Percentiles rank a stretch among this genome's conserved stretches.
Conservation (phyloP, 1,139 yeast species). For the Candida glucosophila region DNA sequence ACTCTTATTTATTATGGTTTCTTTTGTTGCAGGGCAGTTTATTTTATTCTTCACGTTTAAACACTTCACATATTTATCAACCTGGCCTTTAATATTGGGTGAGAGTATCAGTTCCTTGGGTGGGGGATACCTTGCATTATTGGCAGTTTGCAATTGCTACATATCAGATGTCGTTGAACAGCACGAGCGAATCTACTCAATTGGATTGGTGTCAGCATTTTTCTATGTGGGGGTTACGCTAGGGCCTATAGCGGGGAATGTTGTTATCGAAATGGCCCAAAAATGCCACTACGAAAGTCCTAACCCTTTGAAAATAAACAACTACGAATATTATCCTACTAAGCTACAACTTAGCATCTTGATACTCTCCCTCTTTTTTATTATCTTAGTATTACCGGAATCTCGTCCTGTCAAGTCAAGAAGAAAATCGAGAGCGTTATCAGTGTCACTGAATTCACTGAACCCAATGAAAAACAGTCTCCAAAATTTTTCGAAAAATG, state of each 20-base stretch:
- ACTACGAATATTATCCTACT: slow-evolving; percentile 20
- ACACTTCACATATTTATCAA: slow-evolving; percentile 19
- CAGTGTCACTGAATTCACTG: slow-evolving; percentile 9
- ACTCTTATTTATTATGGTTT: slow-evolving; percentile 24
- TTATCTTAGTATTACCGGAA: slow-evolving; percentile 43
- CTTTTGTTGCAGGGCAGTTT: slow-evolving; percentile 17
- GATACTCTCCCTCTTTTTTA: slow-evolving; percentile 19
- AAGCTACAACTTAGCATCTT: slow-evolving; percentile 19
- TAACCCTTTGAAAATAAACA: slow-evolving; percentile 4
- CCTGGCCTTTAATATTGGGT: slow-evolving; percentile 23
- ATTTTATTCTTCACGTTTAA: slow-evolving; percentile 22
- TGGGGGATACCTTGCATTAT: slow-evolving; percentile 47
- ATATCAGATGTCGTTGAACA: slow-evolving; percentile 58
- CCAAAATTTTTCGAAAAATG: slow-evolving; percentile 1
- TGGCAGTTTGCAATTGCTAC: slow-evolving; percentile 52
- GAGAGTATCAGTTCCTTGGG: slow-evolving; percentile 37
- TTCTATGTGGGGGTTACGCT: slow-evolving; percentile 52
- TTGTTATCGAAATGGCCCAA: slow-evolving; percentile 9
- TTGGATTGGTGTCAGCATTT: slow-evolving; percentile 52
- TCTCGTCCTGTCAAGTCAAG: slow-evolving; percentile 44
- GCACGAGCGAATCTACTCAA: slow-evolving; percentile 40
- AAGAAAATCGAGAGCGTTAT: slow-evolving; percentile 36
- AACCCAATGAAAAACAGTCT: slow-evolving; percentile 1
- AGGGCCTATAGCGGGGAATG: slow-evolving; percentile 58
- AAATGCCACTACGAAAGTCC: neutral